Evolutionary conservation across 2,329 filamentous ascomycete genomes (phyloP).

Genomic region (Monilinia aucupariae): DNA sequence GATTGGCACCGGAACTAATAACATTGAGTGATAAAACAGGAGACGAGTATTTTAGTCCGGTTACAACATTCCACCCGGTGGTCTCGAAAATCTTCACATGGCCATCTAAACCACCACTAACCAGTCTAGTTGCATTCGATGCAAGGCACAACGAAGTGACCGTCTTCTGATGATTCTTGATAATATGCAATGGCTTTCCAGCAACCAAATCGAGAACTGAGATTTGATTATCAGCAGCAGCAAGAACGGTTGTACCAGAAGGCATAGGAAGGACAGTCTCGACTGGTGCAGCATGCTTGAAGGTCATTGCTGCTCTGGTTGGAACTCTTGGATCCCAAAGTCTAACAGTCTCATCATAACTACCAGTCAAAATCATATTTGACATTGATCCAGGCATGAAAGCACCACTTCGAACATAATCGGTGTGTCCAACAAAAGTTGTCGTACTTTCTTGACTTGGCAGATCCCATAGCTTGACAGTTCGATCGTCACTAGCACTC

Average conservation of each 20-base stretch:
- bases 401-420: constrained; percentile 83
- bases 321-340: constrained; percentile 85
- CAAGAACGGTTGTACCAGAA: constrained; percentile 79
- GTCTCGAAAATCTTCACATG: constrained; percentile 98
- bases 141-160: constrained; percentile 83
- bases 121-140: constrained; percentile 71
- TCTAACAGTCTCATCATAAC: constrained; percentile 89
- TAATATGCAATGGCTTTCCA: constrained; percentile 76
- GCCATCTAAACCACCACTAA: constrained; percentile 86
- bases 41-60: constrained; percentile 85
- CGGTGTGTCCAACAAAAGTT: constrained; percentile 79
- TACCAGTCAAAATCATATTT: constrained; percentile 78
- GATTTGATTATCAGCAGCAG: constrained; percentile 78
- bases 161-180: constrained; percentile 96
- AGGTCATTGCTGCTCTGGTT: constrained; percentile 73
- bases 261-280: constrained; percentile 85
- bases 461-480: constrained; percentile 90
- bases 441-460: constrained; percentile 70
- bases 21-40: constrained; percentile 82
- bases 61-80: constrained; percentile 91
- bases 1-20: constrained; percentile 59
- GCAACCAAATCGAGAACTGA: constrained; percentile 90
- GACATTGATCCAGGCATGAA: constrained; percentile 71
- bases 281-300: constrained; percentile 86
- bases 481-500: constrained; percentile 87